A percentile compares a stretch with the other conserved stretches of the same genome.
These are phyloP conservation scores for Yamadazyma phyllophila DNA, from an alignment of 805 yeast species.

Conservation along the genomic window DNA sequence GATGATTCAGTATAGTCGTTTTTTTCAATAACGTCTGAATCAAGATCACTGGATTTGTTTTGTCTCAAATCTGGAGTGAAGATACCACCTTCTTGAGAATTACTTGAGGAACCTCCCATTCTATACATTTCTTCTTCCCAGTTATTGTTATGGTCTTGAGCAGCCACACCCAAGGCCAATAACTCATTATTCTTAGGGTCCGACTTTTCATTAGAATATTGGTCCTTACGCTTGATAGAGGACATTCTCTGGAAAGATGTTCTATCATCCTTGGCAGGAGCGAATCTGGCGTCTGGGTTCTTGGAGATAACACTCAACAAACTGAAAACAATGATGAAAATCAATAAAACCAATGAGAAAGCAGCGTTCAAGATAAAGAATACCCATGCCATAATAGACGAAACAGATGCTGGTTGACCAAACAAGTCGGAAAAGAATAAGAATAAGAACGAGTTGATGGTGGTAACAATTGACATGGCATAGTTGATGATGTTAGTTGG, in stretches of 20 bases:
- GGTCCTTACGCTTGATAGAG: conserved; percentile 24
- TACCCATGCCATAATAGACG: conserved; percentile 88
- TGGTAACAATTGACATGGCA: conserved; percentile 65
- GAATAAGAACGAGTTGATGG: conserved; percentile 80
- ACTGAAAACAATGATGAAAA: conserved; percentile 67
- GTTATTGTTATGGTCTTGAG: conserved; percentile 71
- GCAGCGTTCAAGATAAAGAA: conserved; percentile 89
- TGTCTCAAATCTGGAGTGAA: conserved; percentile 34
- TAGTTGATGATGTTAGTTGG: conserved; percentile 79
- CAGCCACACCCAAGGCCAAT: conserved; percentile 76
- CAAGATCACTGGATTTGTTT: conserved; percentile 16
- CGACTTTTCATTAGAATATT: conserved; percentile 21
- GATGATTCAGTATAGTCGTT: conserved; percentile 8
- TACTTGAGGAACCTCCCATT: conserved; percentile 25
- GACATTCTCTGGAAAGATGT: conserved; percentile 71
- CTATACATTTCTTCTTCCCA: conserved; percentile 70
- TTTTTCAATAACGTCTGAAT: conserved; percentile 7
- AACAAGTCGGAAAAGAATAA: conserved; percentile 82
- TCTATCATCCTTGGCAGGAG: conserved; percentile 89
- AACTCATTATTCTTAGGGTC: conserved; percentile 46
- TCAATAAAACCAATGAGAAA: conserved; percentile 69
- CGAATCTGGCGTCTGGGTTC: conserved; percentile 86
- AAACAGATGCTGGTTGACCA: conserved; percentile 74
- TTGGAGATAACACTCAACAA: conserved; percentile 64
- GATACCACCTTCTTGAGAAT: conserved; percentile 18